Base-by-base conservation (phyloP, 805 yeast species). In the Candida maris region DNA sequence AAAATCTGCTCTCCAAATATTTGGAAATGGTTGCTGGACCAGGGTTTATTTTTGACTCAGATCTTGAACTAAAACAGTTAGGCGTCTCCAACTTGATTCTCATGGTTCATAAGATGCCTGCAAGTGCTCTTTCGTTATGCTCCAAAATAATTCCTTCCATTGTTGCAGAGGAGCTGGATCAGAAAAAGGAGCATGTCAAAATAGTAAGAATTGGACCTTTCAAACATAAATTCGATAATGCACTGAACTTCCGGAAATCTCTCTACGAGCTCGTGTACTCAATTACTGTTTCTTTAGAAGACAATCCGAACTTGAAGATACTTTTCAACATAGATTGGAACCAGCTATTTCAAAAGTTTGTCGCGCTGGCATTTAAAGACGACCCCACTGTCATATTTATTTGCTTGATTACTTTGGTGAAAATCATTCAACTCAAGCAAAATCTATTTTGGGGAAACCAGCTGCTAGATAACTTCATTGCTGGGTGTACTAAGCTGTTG, bases 161-260 rank as follows among this genome's bases (percentile, higher is more conserved):
- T 3, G 71, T 71, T 45, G 64, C 58, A 19, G 62, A 59, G 4
- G 86, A 83, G 51, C 66, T 84, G 30, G 61, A 59, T 9, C 67
- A 79, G 1, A 73, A 73, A 45, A 72, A 70, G 21, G 72, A 74
- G 38, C 79, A 75, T 49, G 74, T 81, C 30, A 79, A 79, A 37
- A 64, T 70, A 14, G 79, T 86, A 22, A 82, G 81, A 31, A 85
- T 87, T 76, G 96, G 96, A 2, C 94, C 95, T 0, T 85, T 82
- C 66, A 85, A 84, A 53, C 89, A 85, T 54, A 78, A 79, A 42
- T 73, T 85, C 26, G 96, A 86, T 50, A 81, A 80, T 46, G 93
- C 88, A 0, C 65, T 84, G 26, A 86, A 79, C 41, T 74, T 77
- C 40, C 69, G 95, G 36, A 83, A 83, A 52, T 71, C 82, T 25